Evolutionary conservation across 352 stramenopile species (phyloP).

Genomic region (Phytophthora capsici): DNA sequence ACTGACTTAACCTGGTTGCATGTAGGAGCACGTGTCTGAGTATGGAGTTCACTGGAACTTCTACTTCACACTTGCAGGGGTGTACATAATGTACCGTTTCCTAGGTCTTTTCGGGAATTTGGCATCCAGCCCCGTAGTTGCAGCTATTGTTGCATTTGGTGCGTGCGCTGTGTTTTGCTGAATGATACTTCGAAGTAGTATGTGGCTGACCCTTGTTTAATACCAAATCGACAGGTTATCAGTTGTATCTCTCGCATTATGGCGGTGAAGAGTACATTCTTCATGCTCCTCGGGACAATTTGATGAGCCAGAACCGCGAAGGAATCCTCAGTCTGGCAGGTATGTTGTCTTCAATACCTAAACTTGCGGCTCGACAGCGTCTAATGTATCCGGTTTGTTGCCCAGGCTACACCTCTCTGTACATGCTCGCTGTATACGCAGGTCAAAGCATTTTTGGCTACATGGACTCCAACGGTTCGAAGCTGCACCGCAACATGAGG

Average conservation of each 20-base stretch:
- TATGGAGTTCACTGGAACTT: constrained; percentile 99
- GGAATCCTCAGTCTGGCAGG: constrained; percentile 92
- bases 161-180: background rate
- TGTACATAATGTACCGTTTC: constrained; percentile 76
- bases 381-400: background rate
- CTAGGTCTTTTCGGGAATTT: constrained; percentile 60
- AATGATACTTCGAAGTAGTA: too few relatives aligned
- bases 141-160: constrained; percentile 54
- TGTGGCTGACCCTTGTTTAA: constrained; percentile 1
- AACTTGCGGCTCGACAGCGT: background rate
- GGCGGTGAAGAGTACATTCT: constrained; percentile 83
- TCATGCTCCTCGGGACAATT: constrained; percentile 63
- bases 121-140: constrained; percentile 48
- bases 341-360: constrained; percentile 18
- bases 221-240: constrained; percentile 52
- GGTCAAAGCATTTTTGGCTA: constrained; percentile 74
- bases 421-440: constrained; percentile 76
- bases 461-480: constrained; percentile 64
- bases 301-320: constrained; percentile 95
- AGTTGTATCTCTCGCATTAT: constrained; percentile 85
- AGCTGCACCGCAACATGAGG: constrained; percentile 67
- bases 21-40: constrained; percentile 95
- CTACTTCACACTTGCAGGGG: constrained; percentile 96
- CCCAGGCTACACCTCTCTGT: constrained; percentile 93
- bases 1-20: constrained; percentile 11